These are phyloP conservation scores for Fusarium graminum DNA, from an alignment of 2,329 filamentous ascomycete species.

Conservation along the genomic window DNA sequence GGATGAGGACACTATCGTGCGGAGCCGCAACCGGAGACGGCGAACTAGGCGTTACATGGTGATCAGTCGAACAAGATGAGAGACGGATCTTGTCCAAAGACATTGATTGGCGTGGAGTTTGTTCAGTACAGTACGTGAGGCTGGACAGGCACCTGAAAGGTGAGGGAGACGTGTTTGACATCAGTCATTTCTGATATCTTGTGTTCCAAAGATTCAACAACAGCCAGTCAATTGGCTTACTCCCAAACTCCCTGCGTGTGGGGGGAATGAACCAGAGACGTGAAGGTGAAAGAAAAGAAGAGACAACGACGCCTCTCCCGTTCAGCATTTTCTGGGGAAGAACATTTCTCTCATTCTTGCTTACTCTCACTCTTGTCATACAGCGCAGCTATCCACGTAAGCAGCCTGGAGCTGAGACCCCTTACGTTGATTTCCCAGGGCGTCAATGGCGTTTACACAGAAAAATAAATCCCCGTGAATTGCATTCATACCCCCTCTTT, in stretches of 20 bases:
- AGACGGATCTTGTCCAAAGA: conserved; percentile 16
- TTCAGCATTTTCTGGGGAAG: conserved; percentile 44
- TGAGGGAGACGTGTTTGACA: conserved; percentile 22
- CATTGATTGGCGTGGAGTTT: conserved; percentile 14
- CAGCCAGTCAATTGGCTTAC: conserved; percentile 15
- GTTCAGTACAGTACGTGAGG: not conserved
- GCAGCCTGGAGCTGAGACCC: conserved; percentile 30
- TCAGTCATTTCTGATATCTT: conserved; percentile 31
- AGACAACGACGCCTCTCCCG: conserved; percentile 47
- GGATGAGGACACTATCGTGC: conserved; percentile 37
- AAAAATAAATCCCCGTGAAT: conserved; percentile 24
- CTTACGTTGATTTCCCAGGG: conserved; percentile 20
- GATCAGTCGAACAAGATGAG: not conserved
- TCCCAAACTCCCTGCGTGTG: conserved; percentile 21
- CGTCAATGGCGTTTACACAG: conserved; percentile 44
- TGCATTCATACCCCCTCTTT: not conserved
- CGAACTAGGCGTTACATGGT: conserved; percentile 21
- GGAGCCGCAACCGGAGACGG: conserved; percentile 42
- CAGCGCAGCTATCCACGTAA: conserved; percentile 1
- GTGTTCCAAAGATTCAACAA: conserved; percentile 3
- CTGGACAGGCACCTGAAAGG: not conserved
- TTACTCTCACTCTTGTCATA: not conserved
- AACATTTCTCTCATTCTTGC: conserved; percentile 1
- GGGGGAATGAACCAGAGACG: conserved; percentile 11
- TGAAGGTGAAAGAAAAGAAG: conserved; percentile 21